Evolutionary conservation across 371 early-diverging fungal genomes (phyloP), one percentile per base, ranked within the genome.

Genomic region (Syncephalastrum contaminatum): DNA sequence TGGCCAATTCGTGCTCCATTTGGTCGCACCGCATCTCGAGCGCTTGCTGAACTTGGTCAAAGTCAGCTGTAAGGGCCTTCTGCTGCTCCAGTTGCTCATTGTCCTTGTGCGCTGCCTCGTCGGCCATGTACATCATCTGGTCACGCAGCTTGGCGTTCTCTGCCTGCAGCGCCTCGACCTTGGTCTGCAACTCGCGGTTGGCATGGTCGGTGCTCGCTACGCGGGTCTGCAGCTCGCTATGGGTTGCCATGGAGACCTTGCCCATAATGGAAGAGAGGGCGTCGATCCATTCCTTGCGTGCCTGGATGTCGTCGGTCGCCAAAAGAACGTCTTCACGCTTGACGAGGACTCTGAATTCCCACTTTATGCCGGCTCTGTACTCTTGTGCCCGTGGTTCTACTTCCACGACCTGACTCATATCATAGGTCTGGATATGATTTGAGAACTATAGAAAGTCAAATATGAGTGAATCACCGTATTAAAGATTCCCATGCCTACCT

Each of bases 341-440:
- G 21, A 75, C 69, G 0, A 73, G 53, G 52, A 79, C 67, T 0
- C 74, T 66, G 30, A 79, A 65, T 42, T 79, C 80, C 74, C 76
- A 79, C 48, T 73, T 75, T 43, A 70, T 67, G 1, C 72, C 72
- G 30, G 67, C 62, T 36, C 64, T 65, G 51, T 73, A 79, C 12
- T 75, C 74, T 59, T 79, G 72, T 14, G 65, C 56, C 0, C 67
- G 65, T 25, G 80, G 80, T 4, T 76, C 72, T 5, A 79, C 63
- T 52, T 75, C 72, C n/a, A 73, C 60, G n/a, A 66, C 75, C 46
- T 75, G 69, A 41, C 76, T 73, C 80, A 79, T 79, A 36, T 79
- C 80, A 43, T 71, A 75, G 3, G 80, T 79, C 19, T 75, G 75
- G 27, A 73, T 64, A 62, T 79, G 80, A 43, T 60, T 68, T 10